Conservation (phyloP, 73 alveolate species). For the Paramecium caudatum region DNA sequence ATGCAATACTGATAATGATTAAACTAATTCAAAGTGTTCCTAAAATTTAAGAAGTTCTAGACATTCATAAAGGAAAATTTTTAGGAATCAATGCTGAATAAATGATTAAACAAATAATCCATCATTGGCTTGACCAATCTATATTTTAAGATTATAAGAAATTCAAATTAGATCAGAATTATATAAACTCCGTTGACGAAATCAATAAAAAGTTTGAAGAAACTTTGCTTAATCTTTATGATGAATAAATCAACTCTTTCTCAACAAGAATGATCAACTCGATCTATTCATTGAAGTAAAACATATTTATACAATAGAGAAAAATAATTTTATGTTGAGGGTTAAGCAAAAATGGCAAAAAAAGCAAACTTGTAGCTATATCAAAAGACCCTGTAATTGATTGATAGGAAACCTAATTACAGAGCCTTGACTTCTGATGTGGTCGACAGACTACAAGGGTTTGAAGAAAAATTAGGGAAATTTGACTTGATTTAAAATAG, state of each 20-base stretch:
- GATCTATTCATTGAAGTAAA: constrained; percentile 9
- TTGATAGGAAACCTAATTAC: constrained; percentile 40
- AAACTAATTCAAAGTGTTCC: constrained; percentile 19
- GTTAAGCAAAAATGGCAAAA: constrained; percentile 4
- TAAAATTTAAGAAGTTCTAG: constrained; percentile 9
- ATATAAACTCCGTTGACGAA: constrained; percentile 5
- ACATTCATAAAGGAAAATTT: constrained; percentile 23
- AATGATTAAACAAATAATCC: constrained; percentile 26
- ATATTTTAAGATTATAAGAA: constrained; percentile 23
- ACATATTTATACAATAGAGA: neutral
- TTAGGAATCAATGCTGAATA: neutral
- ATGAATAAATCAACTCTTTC: constrained; percentile 17
- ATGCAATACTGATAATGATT: constrained; percentile 8
- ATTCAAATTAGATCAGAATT: neutral
- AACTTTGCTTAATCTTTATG: constrained; percentile 18
- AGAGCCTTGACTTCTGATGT: constrained; percentile 38
- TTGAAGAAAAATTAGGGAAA: constrained; percentile 21
- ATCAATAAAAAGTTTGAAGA: constrained; percentile 41
- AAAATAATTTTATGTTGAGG: constrained; percentile 34
- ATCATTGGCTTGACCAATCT: constrained; percentile 32
- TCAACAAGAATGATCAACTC: constrained; percentile 9
- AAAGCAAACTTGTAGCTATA: neutral
- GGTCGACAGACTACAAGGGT: neutral
- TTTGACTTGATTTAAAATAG: constrained; percentile 2
- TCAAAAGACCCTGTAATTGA: neutral